phyloP scores from a whole-genome alignment of 768 basidiomycete genomes.

The Boletus vermiculosoides region DNA sequence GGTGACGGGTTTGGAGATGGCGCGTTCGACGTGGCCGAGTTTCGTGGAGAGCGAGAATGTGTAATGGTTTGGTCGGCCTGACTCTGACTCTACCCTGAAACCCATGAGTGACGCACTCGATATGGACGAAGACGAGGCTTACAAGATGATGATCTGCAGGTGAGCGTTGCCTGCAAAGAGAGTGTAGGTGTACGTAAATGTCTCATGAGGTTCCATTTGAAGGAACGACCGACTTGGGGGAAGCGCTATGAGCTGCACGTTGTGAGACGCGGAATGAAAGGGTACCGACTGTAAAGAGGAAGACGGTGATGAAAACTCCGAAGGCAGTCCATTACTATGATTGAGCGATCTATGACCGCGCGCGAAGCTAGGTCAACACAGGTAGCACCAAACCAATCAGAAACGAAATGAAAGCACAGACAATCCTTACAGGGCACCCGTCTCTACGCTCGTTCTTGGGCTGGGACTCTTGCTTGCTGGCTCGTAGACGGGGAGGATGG shows the following conservation, averaged over 20 bases:
- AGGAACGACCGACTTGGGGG: constrained; percentile 24
- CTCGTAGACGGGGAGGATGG: constrained; percentile 25
- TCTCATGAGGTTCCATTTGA: constrained; percentile 23
- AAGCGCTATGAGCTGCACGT: constrained; percentile 8
- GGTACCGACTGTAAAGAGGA: constrained; percentile 11
- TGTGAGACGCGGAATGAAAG: neutral
- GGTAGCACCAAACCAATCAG: neutral
- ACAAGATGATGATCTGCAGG: constrained; percentile 54
- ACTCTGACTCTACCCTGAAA: constrained; percentile 31
- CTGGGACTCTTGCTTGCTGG: neutral
- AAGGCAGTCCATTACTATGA: constrained; percentile 7
- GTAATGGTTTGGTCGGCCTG: constrained; percentile 37
- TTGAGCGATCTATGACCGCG: constrained; percentile 6
- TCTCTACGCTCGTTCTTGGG: neutral
- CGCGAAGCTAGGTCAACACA: neutral
- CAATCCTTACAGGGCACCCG: constrained; percentile 4
- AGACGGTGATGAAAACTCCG: neutral
- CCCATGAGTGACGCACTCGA: constrained; percentile 5
- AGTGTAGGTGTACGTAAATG: constrained; percentile 46
- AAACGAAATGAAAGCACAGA: neutral
- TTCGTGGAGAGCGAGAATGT: constrained; percentile 55
- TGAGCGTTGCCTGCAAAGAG: constrained; percentile 44
- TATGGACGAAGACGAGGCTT: constrained; percentile 18
- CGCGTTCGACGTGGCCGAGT: constrained; percentile 54
- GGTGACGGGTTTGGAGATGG: constrained; percentile 46